phyloP scores from a whole-genome alignment of 1,284 basidiomycete genomes.

The Marasmius sp. region DNA sequence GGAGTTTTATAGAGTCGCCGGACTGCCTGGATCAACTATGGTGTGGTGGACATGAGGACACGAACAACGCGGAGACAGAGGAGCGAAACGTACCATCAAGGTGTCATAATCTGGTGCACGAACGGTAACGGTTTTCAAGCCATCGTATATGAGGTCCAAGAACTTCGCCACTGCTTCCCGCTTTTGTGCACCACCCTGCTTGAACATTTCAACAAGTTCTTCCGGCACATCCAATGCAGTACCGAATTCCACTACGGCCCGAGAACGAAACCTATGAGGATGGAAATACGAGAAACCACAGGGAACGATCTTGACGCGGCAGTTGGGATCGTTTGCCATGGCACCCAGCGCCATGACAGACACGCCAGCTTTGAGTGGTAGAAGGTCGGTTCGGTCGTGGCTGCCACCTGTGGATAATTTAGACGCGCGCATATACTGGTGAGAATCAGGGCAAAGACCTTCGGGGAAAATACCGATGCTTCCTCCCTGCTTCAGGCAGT shows the following conservation, averaged over 20 bases:
- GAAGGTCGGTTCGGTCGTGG: slow-evolving; percentile 92
- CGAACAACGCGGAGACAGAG: slow-evolving; percentile 1
- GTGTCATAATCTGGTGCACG: slow-evolving; percentile 98
- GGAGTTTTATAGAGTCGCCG: slow-evolving; percentile 94
- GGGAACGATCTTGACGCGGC: slow-evolving; percentile 91
- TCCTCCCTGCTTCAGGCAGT: slow-evolving; percentile 83
- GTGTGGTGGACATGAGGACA: slow-evolving; percentile 3
- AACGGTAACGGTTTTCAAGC: slow-evolving; percentile 96
- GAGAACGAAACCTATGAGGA: slow-evolving; percentile 90
- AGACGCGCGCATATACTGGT: slow-evolving; percentile 2
- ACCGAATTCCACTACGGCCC: slow-evolving; percentile 97
- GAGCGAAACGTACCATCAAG: slow-evolving; percentile 71
- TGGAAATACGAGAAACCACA: slow-evolving; percentile 97
- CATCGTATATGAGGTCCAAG: slow-evolving; percentile 92
- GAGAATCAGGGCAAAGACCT: slow-evolving; percentile 50
- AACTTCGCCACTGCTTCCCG: slow-evolving; percentile 89
- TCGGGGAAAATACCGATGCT: slow-evolving; percentile 97
- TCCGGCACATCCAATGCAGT: slow-evolving; percentile 85
- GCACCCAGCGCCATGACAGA: slow-evolving; percentile 98
- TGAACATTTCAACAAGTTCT: slow-evolving; percentile 89
- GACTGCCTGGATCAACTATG: slow-evolving; percentile 91
- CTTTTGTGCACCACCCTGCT: slow-evolving; percentile 87
- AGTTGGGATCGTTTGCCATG: slow-evolving; percentile 87
- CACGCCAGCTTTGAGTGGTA: slow-evolving; percentile 95
- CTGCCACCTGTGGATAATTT: slow-evolving; percentile 71